Conservation (phyloP, 2,329 filamentous ascomycete genomes). For the Pseudopyrenochaeta lycopersici region DNA sequence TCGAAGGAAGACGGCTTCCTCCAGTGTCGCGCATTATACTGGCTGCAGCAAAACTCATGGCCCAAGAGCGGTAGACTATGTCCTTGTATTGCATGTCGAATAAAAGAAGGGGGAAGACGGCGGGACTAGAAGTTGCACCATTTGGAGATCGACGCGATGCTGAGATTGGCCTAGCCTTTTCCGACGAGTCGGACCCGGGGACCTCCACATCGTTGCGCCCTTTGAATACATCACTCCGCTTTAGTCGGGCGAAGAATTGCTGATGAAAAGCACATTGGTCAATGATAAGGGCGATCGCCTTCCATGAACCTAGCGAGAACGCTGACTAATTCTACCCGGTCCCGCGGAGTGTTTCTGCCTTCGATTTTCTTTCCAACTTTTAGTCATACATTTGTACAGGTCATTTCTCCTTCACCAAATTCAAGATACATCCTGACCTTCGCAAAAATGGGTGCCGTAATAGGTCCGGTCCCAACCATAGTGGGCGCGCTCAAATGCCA, state of each 20-base stretch:
- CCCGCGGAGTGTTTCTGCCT: constrained; percentile 20
- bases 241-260: background rate
- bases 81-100: too few relatives aligned
- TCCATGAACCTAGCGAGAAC: constrained; percentile 12
- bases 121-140: too few relatives aligned
- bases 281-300: background rate
- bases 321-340: constrained; percentile 22
- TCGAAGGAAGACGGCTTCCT: too few relatives aligned
- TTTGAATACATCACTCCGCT: background rate
- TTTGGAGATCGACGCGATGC: too few relatives aligned
- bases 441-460: constrained; percentile 25
- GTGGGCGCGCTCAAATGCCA: constrained; percentile 45
- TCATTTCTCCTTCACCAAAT: background rate
- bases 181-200: too few relatives aligned
- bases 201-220: too few relatives aligned
- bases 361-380: constrained; percentile 4
- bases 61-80: too few relatives aligned
- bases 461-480: constrained; percentile 26
- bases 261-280: background rate
- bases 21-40: background rate
- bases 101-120: too few relatives aligned
- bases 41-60: too few relatives aligned
- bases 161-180: too few relatives aligned
- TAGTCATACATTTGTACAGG: constrained; percentile 5
- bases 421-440: background rate